Base-by-base conservation (phyloP, 2,329 filamentous ascomycete genomes). In the Colletotrichum cereale region DNA sequence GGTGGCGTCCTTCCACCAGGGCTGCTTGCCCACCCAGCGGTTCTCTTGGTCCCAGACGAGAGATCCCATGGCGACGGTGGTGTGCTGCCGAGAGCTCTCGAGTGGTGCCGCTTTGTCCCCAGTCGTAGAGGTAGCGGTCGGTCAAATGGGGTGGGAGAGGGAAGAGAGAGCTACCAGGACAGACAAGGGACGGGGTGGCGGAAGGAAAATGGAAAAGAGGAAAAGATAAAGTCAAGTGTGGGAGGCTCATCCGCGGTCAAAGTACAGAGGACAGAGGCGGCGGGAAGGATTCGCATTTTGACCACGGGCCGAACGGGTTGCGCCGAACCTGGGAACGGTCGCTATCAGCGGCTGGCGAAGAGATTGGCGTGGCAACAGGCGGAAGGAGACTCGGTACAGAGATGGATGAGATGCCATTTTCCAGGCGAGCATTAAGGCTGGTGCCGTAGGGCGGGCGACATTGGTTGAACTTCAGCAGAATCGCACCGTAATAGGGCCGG, bases 1-100 rank as follows among this genome's bases (percentile, higher is more conserved):
- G 11, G 80, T 80, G 0, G 83, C 82, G 31, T 83, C 81, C 73
- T 86, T 86, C 84, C 84, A 86, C 82, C 82, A 86, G 0, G 81
- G 79, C 40, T 82, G 74, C 34, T 79, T 82, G 66, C 79, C 80
- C 3, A 79, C 74, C 68, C 74, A 78, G 21, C 75, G 76, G 47
- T 79, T 79, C 3, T 78, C 71, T 3, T 76, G 68, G 58, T 81
- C 77, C 76, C 77, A 79, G 10, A 76, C 67, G 21, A 82, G 70
- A 0, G 80, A 79, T 24, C 80, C 79, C 81, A 83, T 83, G 44
- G 38, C 72, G 66, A 14, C 24, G 38, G 47, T 47, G 10, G 44
- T 24, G 50, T 44, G 34, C 16, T 52, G 47, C n/a, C 38, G 31
- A 5, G 24, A n/a, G 31, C 1, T 48, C 29, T 62, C 14, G 26